Conservation (phyloP, 371 early-diverging fungal species). For the Amoeboaphelidium occidentale region DNA sequence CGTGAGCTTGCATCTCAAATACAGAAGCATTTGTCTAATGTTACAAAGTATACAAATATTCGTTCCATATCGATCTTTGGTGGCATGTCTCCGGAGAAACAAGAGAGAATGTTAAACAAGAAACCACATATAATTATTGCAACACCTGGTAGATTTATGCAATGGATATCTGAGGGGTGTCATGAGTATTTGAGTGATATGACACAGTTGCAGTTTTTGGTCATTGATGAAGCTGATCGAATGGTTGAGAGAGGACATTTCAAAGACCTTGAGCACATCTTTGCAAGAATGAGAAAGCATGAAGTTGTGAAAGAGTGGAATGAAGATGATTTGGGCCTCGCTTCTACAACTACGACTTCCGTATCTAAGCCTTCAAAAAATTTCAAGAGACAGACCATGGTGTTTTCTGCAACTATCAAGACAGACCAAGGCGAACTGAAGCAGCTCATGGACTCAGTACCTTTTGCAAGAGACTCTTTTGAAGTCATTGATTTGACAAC, state of each 20-base stretch:
- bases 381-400: conserved; percentile 52
- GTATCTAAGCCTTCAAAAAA: background rate
- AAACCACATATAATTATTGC: conserved; percentile 75
- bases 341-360: background rate
- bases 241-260: conserved; percentile 85
- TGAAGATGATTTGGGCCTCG: background rate
- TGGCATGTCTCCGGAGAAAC: conserved; percentile 79
- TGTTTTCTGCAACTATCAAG: too few relatives aligned
- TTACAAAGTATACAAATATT: conserved; percentile 13
- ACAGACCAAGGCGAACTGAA: too few relatives aligned
- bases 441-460: too few relatives aligned
- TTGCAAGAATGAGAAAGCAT: too few relatives aligned
- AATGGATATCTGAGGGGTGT: conserved; percentile 17
- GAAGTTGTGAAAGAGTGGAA: background rate
- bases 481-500: too few relatives aligned
- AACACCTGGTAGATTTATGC: conserved; percentile 92
- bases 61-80: conserved; percentile 54
- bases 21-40: conserved; percentile 35
- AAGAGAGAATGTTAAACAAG: conserved; percentile 38
- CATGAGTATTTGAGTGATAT: background rate
- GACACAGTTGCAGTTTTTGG: conserved; percentile 21
- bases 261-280: too few relatives aligned
- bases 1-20: conserved; percentile 82
- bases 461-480: too few relatives aligned
- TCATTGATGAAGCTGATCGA: conserved; percentile 95